Conservation (phyloP, 345 rosid genomes). For the Odontarrhena argentea region DNA sequence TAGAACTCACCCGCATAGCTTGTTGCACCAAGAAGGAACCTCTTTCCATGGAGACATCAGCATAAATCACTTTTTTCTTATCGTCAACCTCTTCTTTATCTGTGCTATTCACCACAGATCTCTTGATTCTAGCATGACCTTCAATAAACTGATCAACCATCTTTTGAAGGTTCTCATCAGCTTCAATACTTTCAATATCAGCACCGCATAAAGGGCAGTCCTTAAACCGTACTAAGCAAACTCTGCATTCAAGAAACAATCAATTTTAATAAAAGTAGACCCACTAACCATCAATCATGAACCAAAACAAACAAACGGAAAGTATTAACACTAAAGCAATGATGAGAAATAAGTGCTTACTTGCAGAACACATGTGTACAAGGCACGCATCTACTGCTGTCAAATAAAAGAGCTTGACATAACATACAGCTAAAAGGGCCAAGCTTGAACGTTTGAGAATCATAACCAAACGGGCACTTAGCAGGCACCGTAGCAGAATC, state of each 20-base stretch:
- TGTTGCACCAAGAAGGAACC: constrained; percentile 97
- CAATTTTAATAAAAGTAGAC: not conserved
- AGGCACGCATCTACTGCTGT: constrained; percentile 79
- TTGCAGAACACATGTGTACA: constrained; percentile 89
- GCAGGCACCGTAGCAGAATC: constrained; percentile 55
- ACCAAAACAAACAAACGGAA: constrained; percentile 10
- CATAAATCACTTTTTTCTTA: constrained; percentile 69
- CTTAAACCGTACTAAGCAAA: constrained; percentile 70
- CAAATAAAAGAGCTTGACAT: constrained; percentile 87
- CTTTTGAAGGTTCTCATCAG: constrained; percentile 72
- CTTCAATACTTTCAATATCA: constrained; percentile 80
- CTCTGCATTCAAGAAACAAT: constrained; percentile 45
- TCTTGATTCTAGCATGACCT: constrained; percentile 95
- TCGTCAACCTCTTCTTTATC: constrained; percentile 55
- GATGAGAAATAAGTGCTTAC: constrained; percentile 47
- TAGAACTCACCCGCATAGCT: constrained; percentile 86
- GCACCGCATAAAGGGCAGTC: constrained; percentile 98
- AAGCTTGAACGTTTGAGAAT: constrained; percentile 83
- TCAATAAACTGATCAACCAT: constrained; percentile 85
- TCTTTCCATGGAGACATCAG: constrained; percentile 93
- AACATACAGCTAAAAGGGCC: constrained; percentile 96
- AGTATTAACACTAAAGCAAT: not conserved
- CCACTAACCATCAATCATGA: constrained; percentile 5
- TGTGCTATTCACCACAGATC: constrained; percentile 51
- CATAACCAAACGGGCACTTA: constrained; percentile 94